Base-by-base conservation (phyloP, 352 stramenopile species). In the Pythium diclinum region DNA sequence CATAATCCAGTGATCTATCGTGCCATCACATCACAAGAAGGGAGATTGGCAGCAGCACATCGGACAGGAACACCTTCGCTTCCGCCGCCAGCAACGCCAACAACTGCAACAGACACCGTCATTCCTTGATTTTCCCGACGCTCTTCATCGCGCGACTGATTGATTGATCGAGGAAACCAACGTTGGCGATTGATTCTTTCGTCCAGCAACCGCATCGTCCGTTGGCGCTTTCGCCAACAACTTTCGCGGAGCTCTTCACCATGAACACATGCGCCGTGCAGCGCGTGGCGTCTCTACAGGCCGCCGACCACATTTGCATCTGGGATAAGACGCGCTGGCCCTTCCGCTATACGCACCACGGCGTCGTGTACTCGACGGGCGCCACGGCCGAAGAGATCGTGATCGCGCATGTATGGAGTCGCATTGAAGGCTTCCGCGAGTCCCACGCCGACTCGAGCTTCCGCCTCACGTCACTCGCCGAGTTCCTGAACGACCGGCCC, bases 281-380 rank as follows among this genome's bases (percentile, higher is more conserved):
- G 56, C 65, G 77, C 63, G 81, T 92, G 2, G 57, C 66, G 48
- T 80, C 70, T 56, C 74, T 92, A n/a, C 79, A 82, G 55, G 57
- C 59, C 23, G 78, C 68, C 10, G 84, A 92, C 73, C 84, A 92
- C 65, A 80, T 92, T 28, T 88, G 77, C 68, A 89, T 92, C 59
- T 92, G 84, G 84, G 84, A 92, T 65, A 85, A 79, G 19, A 83
- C 69, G 56, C 81, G 84, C 34, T 92, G 81, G 81, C 84, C 84
- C 1, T 87, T 90, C 69, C 72, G 77, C 11, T 92, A 92, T 73
- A 87, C 79, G 49, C 84, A 92, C 71, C 84, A 92, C 60, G 84
- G 84, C 62, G 68, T 92, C 46, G 80, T 92, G 14, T 88, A 82
- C 62, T 48, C 70, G 28, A 32, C 68, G 9, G 84, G 71, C 51